phyloP scores from a whole-genome alignment of 2,329 filamentous ascomycete genomes.

The Zalaria obscura region DNA sequence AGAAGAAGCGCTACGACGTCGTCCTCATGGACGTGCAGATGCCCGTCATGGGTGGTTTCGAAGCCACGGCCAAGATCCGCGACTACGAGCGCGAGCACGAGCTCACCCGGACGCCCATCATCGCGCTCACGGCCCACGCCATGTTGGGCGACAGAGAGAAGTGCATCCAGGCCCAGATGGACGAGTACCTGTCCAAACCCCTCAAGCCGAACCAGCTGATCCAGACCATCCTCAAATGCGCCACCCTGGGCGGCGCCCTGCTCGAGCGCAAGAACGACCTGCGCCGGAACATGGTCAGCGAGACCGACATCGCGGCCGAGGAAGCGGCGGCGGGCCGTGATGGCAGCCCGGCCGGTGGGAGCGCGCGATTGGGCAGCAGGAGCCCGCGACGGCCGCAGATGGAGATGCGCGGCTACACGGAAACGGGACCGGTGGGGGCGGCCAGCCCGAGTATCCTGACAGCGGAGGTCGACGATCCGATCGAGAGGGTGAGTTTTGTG shows the following conservation, averaged over 20 bases:
- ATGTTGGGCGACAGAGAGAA: conserved; percentile 98
- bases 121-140: conserved; percentile 90
- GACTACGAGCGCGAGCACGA: conserved; percentile 80
- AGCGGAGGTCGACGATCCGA: conserved; percentile 44
- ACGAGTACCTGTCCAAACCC: conserved; percentile 94
- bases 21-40: conserved; percentile 99
- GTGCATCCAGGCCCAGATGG: conserved; percentile 98
- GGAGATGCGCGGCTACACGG: conserved; percentile 55
- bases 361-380: conserved; percentile 3
- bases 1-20: conserved; percentile 84
- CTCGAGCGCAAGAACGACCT: conserved; percentile 58
- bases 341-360: neutral
- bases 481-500: conserved; percentile 36
- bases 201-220: conserved; percentile 95
- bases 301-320: conserved; percentile 8
- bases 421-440: conserved; percentile 44
- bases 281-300: conserved; percentile 10
- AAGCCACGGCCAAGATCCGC: conserved; percentile 90
- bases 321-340: conserved; percentile 3
- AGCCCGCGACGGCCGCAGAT: conserved; percentile 18
- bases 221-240: conserved; percentile 93
- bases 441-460: conserved; percentile 51
- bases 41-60: conserved; percentile 99
- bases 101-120: conserved; percentile 78
- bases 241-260: conserved; percentile 72